These are phyloP conservation scores for Populus simonii DNA, from an alignment of 345 rosid species.

Conservation along the genomic window DNA sequence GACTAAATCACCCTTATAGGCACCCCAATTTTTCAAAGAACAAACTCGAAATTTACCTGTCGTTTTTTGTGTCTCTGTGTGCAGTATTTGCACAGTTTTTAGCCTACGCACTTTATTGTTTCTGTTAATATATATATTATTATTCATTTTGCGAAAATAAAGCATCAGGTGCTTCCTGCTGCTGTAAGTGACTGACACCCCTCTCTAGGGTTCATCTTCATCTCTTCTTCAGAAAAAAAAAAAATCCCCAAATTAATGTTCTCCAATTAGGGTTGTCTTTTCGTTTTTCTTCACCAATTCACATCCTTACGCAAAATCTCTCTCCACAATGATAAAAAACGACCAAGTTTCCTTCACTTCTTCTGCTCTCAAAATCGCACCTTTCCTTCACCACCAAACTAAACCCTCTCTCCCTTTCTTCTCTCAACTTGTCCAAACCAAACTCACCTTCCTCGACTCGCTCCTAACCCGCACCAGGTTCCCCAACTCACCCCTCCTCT, in stretches of 20 bases:
- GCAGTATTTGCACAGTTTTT: no score
- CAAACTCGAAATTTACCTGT: no score
- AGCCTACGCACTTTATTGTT: no score
- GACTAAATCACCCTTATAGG: no score
- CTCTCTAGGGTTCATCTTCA: slow-evolving; percentile 3
- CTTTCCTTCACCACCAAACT: slow-evolving; percentile 12
- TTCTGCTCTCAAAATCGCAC: slow-evolving; percentile 32
- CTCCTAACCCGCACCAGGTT: slow-evolving; percentile 15
- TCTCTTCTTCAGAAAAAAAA: neutral
- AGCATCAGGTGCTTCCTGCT: neutral
- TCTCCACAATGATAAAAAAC: slow-evolving; percentile 6
- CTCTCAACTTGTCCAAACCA: slow-evolving; percentile 18
- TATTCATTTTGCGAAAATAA: no score
- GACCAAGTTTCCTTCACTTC: slow-evolving; percentile 42
- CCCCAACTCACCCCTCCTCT: slow-evolving; percentile 36
- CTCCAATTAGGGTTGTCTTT: neutral
- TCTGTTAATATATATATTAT: no score
- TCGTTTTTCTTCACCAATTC: neutral
- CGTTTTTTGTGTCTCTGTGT: no score
- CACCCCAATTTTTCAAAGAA: no score
- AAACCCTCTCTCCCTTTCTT: slow-evolving; percentile 10
- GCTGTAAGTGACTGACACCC: neutral
- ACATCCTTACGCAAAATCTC: no score
- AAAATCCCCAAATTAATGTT: neutral
- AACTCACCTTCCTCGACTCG: slow-evolving; percentile 12